Base-by-base conservation (phyloP, 257 asterid species). In the Jacaranda copaia region DNA sequence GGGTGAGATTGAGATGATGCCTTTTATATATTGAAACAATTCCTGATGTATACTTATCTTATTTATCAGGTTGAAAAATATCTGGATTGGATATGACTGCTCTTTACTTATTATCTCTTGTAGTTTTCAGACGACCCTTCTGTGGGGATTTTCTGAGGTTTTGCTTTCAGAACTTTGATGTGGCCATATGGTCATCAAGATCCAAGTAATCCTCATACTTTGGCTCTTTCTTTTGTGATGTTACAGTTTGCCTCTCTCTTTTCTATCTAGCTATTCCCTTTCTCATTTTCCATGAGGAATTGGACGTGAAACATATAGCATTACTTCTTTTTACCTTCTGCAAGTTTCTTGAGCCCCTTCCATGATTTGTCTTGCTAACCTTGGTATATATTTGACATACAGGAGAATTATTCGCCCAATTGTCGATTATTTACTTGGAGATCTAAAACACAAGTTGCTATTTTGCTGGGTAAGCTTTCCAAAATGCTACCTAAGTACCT, bases 161-260 rank as follows among this genome's bases (percentile, higher is more conserved):
- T 76, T 95, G 99, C 87, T 91, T 87, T 78, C 85, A 91, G 84
- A 95, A 84, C 64, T 95, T 95, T 83, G 87, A 93, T 72, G 97
- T 95, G 71, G 98, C 90, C 81, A 85, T 95, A 77, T 95, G 99
- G 99, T 90, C 99, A 72, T 95, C 99, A 65, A 88, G 97, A 87
- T 40, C 94, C 72, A 89, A 88, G 99, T 95, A 89, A 77, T 35
- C 18, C 74, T 68, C 68, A 35, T 62, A 48, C 72, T 71, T 20
- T 67, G 35, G 57, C 32, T 49, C 79, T 69, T 61, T 48, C 55
- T 35, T 59, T n/a, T 71, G 63, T 45, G 49, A 48, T 65, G 55
- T 65, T 74, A 15, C 42, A 71, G 60, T 46, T 25, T 45, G 45
- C 20, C 14, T 72, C 36, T 72, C 64, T 58, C 7, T 25, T n/a